A percentile compares a stretch with the other conserved stretches of the same genome.
Conservation (phyloP, 2,329 filamentous ascomycete genomes). For the Fusarium gaditjirri region DNA sequence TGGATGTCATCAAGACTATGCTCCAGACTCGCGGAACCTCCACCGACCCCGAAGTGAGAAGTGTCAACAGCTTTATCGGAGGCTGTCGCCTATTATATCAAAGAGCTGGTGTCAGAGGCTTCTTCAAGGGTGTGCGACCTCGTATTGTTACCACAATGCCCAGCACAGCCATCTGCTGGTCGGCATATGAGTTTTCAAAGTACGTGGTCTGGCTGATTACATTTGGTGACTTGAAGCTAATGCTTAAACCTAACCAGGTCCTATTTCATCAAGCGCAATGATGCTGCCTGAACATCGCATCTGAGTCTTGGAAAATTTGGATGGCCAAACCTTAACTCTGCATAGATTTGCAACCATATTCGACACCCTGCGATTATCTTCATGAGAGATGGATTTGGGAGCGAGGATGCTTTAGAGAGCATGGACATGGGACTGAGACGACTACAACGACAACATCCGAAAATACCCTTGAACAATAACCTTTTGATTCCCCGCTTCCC, state of each 20-base stretch:
- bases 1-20: slow-evolving; percentile 98
- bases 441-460: slow-evolving; percentile 18
- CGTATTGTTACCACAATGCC: slow-evolving; percentile 97
- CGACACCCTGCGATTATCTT: slow-evolving; percentile 11
- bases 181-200: slow-evolving; percentile 76
- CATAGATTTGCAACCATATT: slow-evolving; percentile 14
- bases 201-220: slow-evolving; percentile 52
- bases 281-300: slow-evolving; percentile 47
- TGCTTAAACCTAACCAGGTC: slow-evolving; percentile 53
- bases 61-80: slow-evolving; percentile 83
- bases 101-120: slow-evolving; percentile 85
- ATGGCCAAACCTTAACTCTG: slow-evolving; percentile 7
- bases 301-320: slow-evolving; percentile 8
- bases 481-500: slow-evolving; percentile 29
- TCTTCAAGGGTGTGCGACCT: slow-evolving; percentile 92
- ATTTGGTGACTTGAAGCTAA: slow-evolving; percentile 1
- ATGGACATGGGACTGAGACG: slow-evolving; percentile 13
- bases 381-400: slow-evolving; percentile 13
- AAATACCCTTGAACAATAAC: slow-evolving; percentile 26
- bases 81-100: slow-evolving; percentile 84
- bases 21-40: slow-evolving; percentile 92
- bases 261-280: slow-evolving; percentile 69
- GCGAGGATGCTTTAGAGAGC: not conserved
- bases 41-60: slow-evolving; percentile 80
- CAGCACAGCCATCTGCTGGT: slow-evolving; percentile 99